A percentile compares a stretch with the other conserved stretches of the same genome.
phyloP scores from a whole-genome alignment of 2,329 filamentous ascomycete genomes.

The Colletotrichum sp. region DNA sequence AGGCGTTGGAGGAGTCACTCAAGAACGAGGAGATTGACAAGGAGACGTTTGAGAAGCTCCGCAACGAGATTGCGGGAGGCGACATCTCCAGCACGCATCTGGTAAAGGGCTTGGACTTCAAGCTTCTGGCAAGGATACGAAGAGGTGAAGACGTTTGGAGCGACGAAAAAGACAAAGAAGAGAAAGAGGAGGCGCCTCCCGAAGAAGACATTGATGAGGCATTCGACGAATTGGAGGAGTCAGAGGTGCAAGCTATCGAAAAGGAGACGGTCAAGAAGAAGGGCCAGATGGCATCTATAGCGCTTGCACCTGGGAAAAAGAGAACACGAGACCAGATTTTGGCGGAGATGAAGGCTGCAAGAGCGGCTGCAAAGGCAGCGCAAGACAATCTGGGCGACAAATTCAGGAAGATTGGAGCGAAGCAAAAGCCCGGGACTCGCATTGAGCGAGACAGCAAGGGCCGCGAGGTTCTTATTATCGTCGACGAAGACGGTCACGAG shows the following conservation, averaged over 20 bases:
- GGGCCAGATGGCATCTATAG: conserved; percentile 61
- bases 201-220: conserved; percentile 68
- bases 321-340: conserved; percentile 70
- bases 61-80: conserved; percentile 81
- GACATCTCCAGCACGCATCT: conserved; percentile 83
- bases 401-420: conserved; percentile 70
- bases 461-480: conserved; percentile 67
- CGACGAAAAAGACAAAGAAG: conserved; percentile 31
- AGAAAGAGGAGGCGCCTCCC: conserved; percentile 29
- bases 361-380: conserved; percentile 63
- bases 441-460: conserved; percentile 68
- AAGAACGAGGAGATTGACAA: conserved; percentile 86
- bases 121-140: conserved; percentile 72
- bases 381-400: conserved; percentile 58
- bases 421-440: conserved; percentile 57
- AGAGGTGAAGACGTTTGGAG: conserved; percentile 71
- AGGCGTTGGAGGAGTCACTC: conserved; percentile 80
- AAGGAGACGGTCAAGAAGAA: conserved; percentile 65
- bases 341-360: conserved; percentile 68
- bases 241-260: conserved; percentile 57
- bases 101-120: conserved; percentile 90
- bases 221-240: conserved; percentile 62
- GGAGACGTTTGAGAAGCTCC: conserved; percentile 76
- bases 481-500: conserved; percentile 70
- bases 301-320: conserved; percentile 62